Evolutionary conservation across 306 rosid species (phyloP), one percentile per base, ranked within the genome.

Genomic region (Acacia melanoxylon): DNA sequence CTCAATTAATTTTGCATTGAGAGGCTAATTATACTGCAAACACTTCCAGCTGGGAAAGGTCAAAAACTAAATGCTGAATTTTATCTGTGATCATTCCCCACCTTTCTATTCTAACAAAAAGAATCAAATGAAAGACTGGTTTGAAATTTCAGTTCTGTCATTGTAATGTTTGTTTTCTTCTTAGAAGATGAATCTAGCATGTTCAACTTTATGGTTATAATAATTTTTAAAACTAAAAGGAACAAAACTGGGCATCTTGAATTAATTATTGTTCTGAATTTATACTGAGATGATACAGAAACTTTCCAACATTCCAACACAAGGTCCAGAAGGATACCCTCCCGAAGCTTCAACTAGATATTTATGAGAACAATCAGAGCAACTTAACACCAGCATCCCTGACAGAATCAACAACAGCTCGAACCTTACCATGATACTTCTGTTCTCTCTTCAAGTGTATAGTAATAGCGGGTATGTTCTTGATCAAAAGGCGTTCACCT

Each of bases 391-490:
- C 97, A 72, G 90, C 86, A 41, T 86, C 91, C 82, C 85, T 94
- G 69, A 95, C 85, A 87, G 93, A 91, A 76, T 93, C 97, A 77
- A 95, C 54, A 35, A 93, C 88, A 14, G 98, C 97, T 87, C 91
- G 92, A 75, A 95, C 89, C 88, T 95, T 95, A 67, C 98, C 99
- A 81, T 95, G 98, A 85, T 93, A 93, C 77, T 86, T 92, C 87
- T 93, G 98, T 84, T 95, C 96, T 85, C 96, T 92, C 87, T 95
- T 95, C 85, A 92, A 85, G 84, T 91, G 96, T 75, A 95, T 75
- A 51, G 89, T 33, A 73, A 95, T 89, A 78, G 97, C 98, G 61
- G 94, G 93, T 81, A 95, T 93, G 74, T 87, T 24, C 58, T 45
- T 44, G 22, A 71, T 40, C 75, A 71, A 71, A 71, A 71, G 75